Base-by-base conservation (phyloP, 371 early-diverging fungal species). In the Mortierella sp. region DNA sequence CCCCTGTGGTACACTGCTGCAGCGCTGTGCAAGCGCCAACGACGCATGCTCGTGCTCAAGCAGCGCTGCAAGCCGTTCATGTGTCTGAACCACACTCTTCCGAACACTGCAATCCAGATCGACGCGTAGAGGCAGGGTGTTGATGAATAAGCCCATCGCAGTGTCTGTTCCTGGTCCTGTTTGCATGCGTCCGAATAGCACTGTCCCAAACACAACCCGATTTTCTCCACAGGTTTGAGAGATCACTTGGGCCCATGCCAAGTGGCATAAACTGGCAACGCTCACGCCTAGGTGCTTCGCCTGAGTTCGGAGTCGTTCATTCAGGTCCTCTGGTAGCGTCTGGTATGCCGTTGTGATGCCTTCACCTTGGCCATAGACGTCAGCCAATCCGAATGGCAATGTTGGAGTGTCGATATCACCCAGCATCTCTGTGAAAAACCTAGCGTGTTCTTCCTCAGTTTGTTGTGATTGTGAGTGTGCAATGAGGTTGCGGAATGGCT, bases 11-110 rank as follows among this genome's bases (percentile, higher is more conserved):
- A 58, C 47, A 34, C 66, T 27, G 66, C 59, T 43, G 61, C 58
- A 46, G 6, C 65, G 67, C 61, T 64, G 81, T 69, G 52, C 72
- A 56, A 54, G 56, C 0, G 64, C 58, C 60, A 54, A 28, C 43
- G 53, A 46, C 55, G 47, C 58, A 34, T 61, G 43, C 16, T 42
- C 42, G 42, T 42, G 42, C 42, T 42, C 46, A 46, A 57, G n/a
- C 12, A 64, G 27, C 46, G 41, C 43, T 39, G 61, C 61, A 6
- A 61, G 34, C 26, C 39, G 27, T 16, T 42, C 12, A 24, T 61
- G 61, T 5, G 42, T 46, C 27, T 46, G 41, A 38, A n/a, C 45
- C 27, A 62, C 54, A 47, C 47, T 23, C 30, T 62, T 54, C 24
- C n/a, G 27, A 47, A 62, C 63, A 34, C 47, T n/a, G 21, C 53